These are phyloP conservation scores for Fusarium burgessii DNA, from an alignment of 2,329 filamentous ascomycete species.

Conservation along the genomic window DNA sequence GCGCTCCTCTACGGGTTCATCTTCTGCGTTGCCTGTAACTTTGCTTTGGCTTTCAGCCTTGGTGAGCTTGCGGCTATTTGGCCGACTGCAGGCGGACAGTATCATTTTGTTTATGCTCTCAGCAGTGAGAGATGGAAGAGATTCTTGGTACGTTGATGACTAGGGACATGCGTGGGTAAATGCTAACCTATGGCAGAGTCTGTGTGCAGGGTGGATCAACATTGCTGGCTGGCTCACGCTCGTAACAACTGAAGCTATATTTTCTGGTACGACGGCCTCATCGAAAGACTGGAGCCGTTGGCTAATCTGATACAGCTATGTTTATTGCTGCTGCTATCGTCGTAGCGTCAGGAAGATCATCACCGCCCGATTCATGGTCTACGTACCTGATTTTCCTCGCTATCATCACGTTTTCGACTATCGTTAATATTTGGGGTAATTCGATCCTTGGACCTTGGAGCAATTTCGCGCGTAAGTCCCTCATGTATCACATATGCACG, in stretches of 20 bases:
- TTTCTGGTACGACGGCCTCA: neutral
- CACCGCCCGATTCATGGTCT: neutral
- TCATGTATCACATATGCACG: rapidly evolving
- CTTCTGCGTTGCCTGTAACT: neutral
- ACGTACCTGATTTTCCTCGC: neutral
- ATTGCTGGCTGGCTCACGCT: neutral
- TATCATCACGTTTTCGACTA: neutral
- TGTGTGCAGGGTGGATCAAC: neutral
- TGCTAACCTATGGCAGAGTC: neutral
- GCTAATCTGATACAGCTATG: neutral
- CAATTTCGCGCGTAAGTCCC: neutral
- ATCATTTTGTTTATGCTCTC: slow-evolving; percentile 1
- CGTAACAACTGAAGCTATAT: neutral
- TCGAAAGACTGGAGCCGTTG: rapidly evolving
- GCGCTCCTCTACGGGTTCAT: neutral
- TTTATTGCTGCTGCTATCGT: slow-evolving; percentile 1
- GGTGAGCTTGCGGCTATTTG: neutral
- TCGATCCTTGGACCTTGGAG: neutral
- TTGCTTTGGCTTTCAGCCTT: neutral
- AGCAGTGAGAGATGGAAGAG: neutral
- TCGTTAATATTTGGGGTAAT: neutral
- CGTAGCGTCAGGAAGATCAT: neutral
- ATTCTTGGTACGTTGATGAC: neutral
- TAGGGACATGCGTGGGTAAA: rapidly evolving
- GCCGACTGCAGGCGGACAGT: neutral